These are phyloP conservation scores for Suillus clintonianus DNA, from an alignment of 768 basidiomycete species.

Conservation along the genomic window DNA sequence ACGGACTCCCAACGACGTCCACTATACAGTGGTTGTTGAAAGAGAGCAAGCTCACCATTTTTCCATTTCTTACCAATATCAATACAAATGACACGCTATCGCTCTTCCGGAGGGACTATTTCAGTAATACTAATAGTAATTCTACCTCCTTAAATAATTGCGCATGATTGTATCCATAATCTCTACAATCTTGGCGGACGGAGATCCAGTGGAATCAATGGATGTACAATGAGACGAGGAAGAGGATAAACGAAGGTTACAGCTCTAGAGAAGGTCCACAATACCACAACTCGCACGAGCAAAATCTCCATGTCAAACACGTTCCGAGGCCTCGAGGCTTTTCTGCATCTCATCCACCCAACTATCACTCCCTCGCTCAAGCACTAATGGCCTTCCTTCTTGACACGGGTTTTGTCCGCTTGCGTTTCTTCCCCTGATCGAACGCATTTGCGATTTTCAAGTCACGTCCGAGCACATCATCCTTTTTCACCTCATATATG, in stretches of 20 bases:
- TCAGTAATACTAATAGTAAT: too few relatives aligned
- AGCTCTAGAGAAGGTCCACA: not conserved
- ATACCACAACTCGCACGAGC: too few relatives aligned
- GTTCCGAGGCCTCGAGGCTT: not conserved
- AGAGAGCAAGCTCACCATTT: too few relatives aligned
- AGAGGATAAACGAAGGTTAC: not conserved
- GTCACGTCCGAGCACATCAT: slow-evolving; percentile 89
- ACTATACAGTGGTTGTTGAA: too few relatives aligned
- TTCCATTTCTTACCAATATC: too few relatives aligned
- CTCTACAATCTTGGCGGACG: too few relatives aligned
- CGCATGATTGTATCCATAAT: too few relatives aligned
- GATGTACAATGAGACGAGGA: not conserved
- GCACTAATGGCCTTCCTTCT: slow-evolving; percentile 51
- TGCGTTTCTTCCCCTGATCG: slow-evolving; percentile 84
- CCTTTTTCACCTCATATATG: slow-evolving; percentile 94
- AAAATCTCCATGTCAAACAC: not conserved
- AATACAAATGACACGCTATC: too few relatives aligned
- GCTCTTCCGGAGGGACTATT: too few relatives aligned
- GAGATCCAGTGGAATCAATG: too few relatives aligned
- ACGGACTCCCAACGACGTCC: too few relatives aligned
- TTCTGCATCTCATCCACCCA: not conserved
- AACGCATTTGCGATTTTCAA: slow-evolving; percentile 88
- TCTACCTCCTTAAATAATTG: too few relatives aligned
- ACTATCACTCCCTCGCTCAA: slow-evolving; percentile 8
- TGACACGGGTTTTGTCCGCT: slow-evolving; percentile 68